Conservation (phyloP, 257 asterid species). For the Solanum acaule region DNA sequence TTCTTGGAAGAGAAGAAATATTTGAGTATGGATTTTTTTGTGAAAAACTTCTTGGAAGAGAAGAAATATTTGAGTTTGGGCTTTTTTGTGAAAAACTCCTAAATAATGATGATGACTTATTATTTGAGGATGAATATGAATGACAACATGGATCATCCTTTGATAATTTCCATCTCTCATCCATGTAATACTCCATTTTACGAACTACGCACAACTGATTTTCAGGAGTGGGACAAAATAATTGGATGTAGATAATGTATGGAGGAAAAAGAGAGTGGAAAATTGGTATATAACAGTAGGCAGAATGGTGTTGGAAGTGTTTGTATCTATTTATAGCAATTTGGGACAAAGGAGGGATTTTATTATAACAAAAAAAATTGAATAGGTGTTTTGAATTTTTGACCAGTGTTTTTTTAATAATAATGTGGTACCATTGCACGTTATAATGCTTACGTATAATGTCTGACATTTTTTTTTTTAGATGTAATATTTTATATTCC, state of each 20-base stretch:
- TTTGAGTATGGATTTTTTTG: constrained; percentile 30
- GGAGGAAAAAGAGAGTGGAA: not conserved
- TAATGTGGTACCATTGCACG: constrained; percentile 50
- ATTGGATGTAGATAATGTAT: not conserved
- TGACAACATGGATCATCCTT: constrained; percentile 35
- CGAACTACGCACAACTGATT: not conserved
- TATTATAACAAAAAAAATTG: not conserved
- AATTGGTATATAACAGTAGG: constrained; percentile 1
- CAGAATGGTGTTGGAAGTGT: constrained; percentile 11
- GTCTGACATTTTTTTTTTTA: constrained; percentile 22
- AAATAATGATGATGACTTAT: constrained; percentile 26
- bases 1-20: constrained; percentile 28
- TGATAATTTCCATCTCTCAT: constrained; percentile 54
- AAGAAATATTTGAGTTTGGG: constrained; percentile 23
- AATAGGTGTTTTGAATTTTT: not conserved
- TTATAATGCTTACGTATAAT: constrained; percentile 40
- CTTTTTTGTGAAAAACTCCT: constrained; percentile 46
- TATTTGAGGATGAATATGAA: constrained; percentile 18
- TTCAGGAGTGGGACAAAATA: not conserved
- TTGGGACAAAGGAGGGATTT: constrained; percentile 9
- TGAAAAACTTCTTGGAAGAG: constrained; percentile 40
- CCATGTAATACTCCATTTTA: constrained; percentile 66
- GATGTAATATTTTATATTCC: not conserved
- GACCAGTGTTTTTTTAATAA: constrained; percentile 34
- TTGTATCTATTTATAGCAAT: constrained; percentile 39